Percentiles rank a stretch among this genome's conserved stretches.
These are phyloP conservation scores for Pseudogymnoascus sp. DNA, from an alignment of 2,329 filamentous ascomycete genomes.

Conservation along the genomic window DNA sequence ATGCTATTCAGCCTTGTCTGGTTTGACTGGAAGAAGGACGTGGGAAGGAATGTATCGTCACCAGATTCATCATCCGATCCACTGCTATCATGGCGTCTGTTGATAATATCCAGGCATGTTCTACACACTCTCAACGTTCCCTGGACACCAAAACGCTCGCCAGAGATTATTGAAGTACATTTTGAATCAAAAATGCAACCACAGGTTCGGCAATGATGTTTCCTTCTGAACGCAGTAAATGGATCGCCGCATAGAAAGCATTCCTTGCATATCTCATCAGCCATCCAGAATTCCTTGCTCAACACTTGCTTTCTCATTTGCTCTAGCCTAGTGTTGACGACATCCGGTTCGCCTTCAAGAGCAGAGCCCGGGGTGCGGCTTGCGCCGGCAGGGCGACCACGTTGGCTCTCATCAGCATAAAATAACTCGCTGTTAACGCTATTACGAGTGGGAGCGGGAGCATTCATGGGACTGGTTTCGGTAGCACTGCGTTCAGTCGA, in stretches of 20 bases:
- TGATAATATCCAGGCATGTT: slow-evolving; percentile 84
- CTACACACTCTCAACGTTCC: slow-evolving; percentile 86
- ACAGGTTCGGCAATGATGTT: slow-evolving; percentile 92
- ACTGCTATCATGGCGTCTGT: slow-evolving; percentile 80
- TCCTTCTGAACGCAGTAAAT: slow-evolving; percentile 89
- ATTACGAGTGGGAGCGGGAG: slow-evolving; percentile 47
- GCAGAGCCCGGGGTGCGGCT: slow-evolving; percentile 50
- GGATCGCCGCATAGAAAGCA: slow-evolving; percentile 87
- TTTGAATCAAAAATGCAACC: slow-evolving; percentile 98
- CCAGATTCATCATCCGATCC: slow-evolving; percentile 73
- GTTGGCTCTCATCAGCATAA: slow-evolving; percentile 33
- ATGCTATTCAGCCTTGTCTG: slow-evolving; percentile 38
- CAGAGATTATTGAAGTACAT: slow-evolving; percentile 86
- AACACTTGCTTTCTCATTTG: slow-evolving; percentile 80
- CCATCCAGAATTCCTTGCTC: slow-evolving; percentile 98
- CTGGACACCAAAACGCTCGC: slow-evolving; percentile 77
- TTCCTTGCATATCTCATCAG: slow-evolving; percentile 94
- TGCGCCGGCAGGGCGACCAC: slow-evolving; percentile 37
- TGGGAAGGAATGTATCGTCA: slow-evolving; percentile 62
- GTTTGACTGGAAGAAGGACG: slow-evolving; percentile 50
- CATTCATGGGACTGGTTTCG: slow-evolving; percentile 48
- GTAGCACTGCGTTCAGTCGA: slow-evolving; percentile 51
- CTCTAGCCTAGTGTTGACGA: slow-evolving; percentile 54
- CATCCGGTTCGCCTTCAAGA: slow-evolving; percentile 49
- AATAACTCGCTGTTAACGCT: slow-evolving; percentile 53